A percentile compares a stretch with the other conserved stretches of the same genome.
Evolutionary conservation across 2,329 filamentous ascomycete genomes (phyloP).

Genomic region (Exophiala phaeomuriformis): DNA sequence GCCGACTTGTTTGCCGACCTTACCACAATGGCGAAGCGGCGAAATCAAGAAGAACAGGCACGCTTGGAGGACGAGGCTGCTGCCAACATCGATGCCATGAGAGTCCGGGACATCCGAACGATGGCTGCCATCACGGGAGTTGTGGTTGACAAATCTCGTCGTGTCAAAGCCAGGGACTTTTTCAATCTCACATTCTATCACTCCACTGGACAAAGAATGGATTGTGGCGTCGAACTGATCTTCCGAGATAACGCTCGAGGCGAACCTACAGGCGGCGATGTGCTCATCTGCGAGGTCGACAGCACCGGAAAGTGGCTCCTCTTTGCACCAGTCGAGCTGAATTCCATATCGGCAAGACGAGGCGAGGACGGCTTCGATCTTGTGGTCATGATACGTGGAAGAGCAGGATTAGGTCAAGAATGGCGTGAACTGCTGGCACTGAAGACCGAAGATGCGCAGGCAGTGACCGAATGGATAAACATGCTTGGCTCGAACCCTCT

Average conservation of each 20-base stretch:
- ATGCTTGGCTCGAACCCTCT: conserved; percentile 65
- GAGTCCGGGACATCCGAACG: conserved; percentile 70
- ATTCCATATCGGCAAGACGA: conserved; percentile 68
- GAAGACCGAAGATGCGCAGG: conserved; percentile 65
- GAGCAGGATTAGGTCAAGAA: conserved; percentile 51
- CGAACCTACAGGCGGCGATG: conserved; percentile 60
- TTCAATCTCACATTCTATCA: conserved; percentile 81
- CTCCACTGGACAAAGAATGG: conserved; percentile 81
- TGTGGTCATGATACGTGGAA: conserved; percentile 78
- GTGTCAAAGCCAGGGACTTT: conserved; percentile 81
- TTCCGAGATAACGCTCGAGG: conserved; percentile 71
- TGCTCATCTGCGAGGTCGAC: conserved; percentile 90
- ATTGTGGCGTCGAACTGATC: conserved; percentile 81
- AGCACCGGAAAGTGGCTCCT: conserved; percentile 71
- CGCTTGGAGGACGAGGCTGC: conserved; percentile 81
- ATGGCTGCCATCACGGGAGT: conserved; percentile 64
- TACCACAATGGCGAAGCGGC: conserved; percentile 67
- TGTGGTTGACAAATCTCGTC: conserved; percentile 65
- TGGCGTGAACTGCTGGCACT: conserved; percentile 85
- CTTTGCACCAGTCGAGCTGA: conserved; percentile 75
- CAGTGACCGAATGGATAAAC: conserved; percentile 77
- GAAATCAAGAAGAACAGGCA: conserved; percentile 64
- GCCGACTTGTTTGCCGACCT: conserved; percentile 61
- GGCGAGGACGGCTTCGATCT: conserved; percentile 67
- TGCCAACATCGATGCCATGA: conserved; percentile 69